These are phyloP conservation scores for Beauveria sp. DNA, from an alignment of 2,329 filamentous ascomycete genomes.

Conservation along the genomic window DNA sequence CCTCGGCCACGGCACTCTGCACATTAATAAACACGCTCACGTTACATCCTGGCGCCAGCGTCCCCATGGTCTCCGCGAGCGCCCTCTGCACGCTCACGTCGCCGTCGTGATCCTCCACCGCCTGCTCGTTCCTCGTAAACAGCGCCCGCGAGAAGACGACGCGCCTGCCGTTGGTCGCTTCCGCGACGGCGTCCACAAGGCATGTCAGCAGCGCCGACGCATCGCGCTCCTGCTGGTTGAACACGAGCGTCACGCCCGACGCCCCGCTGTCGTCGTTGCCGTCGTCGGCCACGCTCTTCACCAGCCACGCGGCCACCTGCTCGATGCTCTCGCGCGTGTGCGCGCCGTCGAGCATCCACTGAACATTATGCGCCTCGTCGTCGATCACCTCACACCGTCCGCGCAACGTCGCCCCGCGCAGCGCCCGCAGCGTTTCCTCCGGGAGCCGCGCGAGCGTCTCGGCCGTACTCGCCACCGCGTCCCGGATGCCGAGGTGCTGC, in stretches of 20 bases:
- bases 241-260: constrained; percentile 54
- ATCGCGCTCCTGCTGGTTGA: constrained; percentile 88
- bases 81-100: constrained; percentile 57
- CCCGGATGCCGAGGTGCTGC: constrained; percentile 41
- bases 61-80: constrained; percentile 54
- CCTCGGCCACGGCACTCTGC: constrained; percentile 57
- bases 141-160: constrained; percentile 62
- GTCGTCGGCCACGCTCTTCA: constrained; percentile 31
- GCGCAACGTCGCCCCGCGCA: constrained; percentile 60
- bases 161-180: constrained; percentile 27
- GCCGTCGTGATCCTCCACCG: constrained; percentile 29
- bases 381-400: constrained; percentile 69
- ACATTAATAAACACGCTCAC: constrained; percentile 58
- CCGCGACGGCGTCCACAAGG: constrained; percentile 50
- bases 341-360: constrained; percentile 81
- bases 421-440: constrained; percentile 50
- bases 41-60: constrained; percentile 38
- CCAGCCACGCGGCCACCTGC: constrained; percentile 72
- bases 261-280: not conserved
- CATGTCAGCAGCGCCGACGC: constrained; percentile 56
- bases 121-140: constrained; percentile 67
- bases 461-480: constrained; percentile 12
- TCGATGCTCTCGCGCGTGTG: constrained; percentile 81
- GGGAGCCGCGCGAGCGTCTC: constrained; percentile 21
- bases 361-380: constrained; percentile 34